These are phyloP conservation scores for Extremus antarcticus DNA, from an alignment of 495 filamentous ascomycete species.

Conservation along the genomic window DNA sequence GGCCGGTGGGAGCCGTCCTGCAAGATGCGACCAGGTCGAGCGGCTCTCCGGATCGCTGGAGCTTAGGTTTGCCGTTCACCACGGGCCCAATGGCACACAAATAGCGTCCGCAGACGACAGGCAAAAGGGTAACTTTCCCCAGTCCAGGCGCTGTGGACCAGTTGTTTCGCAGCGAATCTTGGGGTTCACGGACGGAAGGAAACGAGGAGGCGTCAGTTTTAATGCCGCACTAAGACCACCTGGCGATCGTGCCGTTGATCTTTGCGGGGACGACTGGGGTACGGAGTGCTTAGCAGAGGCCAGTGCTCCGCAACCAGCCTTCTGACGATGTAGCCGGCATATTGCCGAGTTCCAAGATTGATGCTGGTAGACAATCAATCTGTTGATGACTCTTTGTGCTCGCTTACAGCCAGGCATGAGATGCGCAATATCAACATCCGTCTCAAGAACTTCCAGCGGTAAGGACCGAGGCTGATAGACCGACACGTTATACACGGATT, in stretches of 20 bases:
- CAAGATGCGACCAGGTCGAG: not conserved
- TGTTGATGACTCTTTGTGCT: not conserved
- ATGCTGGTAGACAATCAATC: no score
- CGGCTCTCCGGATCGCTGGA: not conserved
- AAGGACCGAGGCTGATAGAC: not conserved
- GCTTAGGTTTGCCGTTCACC: not conserved
- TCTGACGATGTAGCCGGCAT: not conserved
- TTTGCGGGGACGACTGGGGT: constrained; percentile 1
- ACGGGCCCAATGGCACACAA: not conserved
- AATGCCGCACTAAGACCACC: not conserved
- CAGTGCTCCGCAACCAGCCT: not conserved
- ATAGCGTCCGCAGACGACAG: not conserved
- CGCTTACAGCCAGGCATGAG: no score
- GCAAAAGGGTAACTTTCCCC: not conserved
- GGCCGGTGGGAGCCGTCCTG: not conserved
- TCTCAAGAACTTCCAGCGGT: not conserved
- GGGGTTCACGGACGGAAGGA: not conserved
- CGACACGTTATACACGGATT: not conserved
- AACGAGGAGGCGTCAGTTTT: not conserved
- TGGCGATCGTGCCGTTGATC: not conserved
- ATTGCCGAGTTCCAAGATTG: not conserved
- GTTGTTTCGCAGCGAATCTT: not conserved
- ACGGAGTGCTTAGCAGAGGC: not conserved
- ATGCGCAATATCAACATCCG: not conserved
- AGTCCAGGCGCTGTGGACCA: not conserved